Evolutionary conservation across 305 asterid species (phyloP), one percentile per base, ranked within the genome.

Genomic region (Solanum hybrid): DNA sequence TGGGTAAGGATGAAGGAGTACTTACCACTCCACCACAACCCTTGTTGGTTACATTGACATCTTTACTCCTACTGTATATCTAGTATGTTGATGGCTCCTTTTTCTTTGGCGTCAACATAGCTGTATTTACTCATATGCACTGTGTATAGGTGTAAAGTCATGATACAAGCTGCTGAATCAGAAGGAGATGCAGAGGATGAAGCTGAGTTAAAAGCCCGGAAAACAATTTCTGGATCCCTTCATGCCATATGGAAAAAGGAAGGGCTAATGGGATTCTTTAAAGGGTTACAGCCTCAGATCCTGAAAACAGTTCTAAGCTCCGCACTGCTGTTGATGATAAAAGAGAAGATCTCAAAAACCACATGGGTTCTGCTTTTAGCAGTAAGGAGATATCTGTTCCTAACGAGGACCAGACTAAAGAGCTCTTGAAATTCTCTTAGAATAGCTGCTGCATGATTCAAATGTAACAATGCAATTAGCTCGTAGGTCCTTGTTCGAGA

Each of bases 281-380:
- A 97, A 93, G 99, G 99, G 61, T 90, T 97, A 90, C 94, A 95
- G 73, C 98, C 98, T n/a, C 99, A 96, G 91, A 95, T 97, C 90
- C 94, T 97, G 90, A 97, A 97, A 92, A 97, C 99, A n/a, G 98
- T 97, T 83, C 92, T 96, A 87, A 95, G 97, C 90, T 94, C 98
- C 78, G 99, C 99, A 2, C 90, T 97, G 92, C 96, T 96, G 46
- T 91, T 97, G 92, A 97, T 97, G 99, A 95, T 96, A 89, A 97
- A 97, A 93, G 99, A 96, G 93, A 97, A 97, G 91, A 95, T 97
- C 94, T 93, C 97, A 42, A 97, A 96, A 93, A 91, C 94, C 40
- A 96, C 99, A 57, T 97, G 99, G 99, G 94, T 96, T 80, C 78
- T 94, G 39, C 89, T 97, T 94, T 92, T 95, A 89, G 97, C 97